Base-by-base conservation (phyloP, 371 early-diverging fungal genomes). In the Zopfochytrium polystomum region DNA sequence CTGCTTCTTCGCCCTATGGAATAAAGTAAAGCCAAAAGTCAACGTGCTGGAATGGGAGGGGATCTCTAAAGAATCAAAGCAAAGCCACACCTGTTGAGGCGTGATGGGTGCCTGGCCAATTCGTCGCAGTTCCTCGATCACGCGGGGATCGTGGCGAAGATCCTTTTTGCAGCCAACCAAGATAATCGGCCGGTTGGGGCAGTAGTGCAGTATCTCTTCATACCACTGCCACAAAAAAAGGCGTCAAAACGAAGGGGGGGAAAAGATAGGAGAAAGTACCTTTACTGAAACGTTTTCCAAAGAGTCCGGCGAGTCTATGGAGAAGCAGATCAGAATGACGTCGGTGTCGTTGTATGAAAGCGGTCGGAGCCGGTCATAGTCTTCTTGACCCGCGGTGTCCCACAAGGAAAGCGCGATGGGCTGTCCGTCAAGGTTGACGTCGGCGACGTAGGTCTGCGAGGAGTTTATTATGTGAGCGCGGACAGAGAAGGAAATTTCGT, bases 361-460 rank as follows among this genome's bases (percentile, higher is more conserved):
- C n/a, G n/a, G n/a, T n/a, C n/a, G n/a, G n/a, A n/a, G n/a, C n/a
- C n/a, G n/a, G n/a, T n/a, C n/a, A n/a, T n/a, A n/a, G n/a, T n/a
- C n/a, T n/a, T n/a, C n/a, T n/a, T 91, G 86, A 76, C 93, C 95
- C 47, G 99, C 97, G 25, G 99, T 96, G 87, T 98, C 98, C 97
- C 97, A 97, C 44, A 98, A 77, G 32, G 95, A 92, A 30, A 98
- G 82, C 76, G 96, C 93, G 34, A 97, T 90, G 13, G 84, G 85
- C 77, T 85, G 87, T 67, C 89, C 91, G 78, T 96, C 95, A 15
- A 95, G 90, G 62, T 89, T 85, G 60, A 96, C 91, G 68, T 94
- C 93, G 46, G 90, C 90, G 51, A 93, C 92, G 75, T 93, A 91
- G 73, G 93, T 94, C 76, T 97, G n/a, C n/a, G n/a, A n/a, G n/a